These are phyloP conservation scores for Curvularia sp. DNA, from an alignment of 2,329 filamentous ascomycete genomes.

Conservation along the genomic window DNA sequence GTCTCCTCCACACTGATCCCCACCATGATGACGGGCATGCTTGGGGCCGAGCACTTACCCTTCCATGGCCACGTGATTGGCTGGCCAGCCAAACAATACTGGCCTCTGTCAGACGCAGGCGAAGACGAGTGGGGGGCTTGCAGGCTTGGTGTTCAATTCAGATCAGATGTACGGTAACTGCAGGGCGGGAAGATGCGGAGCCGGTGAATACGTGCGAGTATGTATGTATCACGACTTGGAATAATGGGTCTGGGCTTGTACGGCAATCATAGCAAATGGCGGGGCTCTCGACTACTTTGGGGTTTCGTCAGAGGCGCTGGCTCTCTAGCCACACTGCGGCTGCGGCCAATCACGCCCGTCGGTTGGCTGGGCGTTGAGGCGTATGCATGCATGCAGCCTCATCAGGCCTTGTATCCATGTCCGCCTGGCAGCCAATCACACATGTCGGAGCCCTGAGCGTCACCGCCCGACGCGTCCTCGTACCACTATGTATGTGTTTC, in stretches of 20 bases:
- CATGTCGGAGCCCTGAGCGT: not conserved
- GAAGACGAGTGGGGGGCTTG: not conserved
- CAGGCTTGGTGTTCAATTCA: not conserved
- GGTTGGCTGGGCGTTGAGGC: not conserved
- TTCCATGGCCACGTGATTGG: constrained; percentile 40
- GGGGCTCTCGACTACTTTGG: constrained; percentile 16
- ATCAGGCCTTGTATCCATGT: not conserved
- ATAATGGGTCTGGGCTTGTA: constrained; percentile 1
- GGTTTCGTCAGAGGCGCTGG: constrained; percentile 22
- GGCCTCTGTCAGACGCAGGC: not conserved
- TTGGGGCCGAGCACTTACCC: constrained; percentile 38
- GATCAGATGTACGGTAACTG: not conserved
- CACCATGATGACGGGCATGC: constrained; percentile 19
- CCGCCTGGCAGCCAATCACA: not conserved
- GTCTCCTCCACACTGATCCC: constrained; percentile 12
- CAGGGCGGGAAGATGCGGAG: too few relatives aligned
- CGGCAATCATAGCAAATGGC: constrained; percentile 5
- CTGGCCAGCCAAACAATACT: constrained; percentile 12
- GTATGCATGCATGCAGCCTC: not conserved
- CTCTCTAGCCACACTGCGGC: not conserved
- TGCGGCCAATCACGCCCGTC: constrained; percentile 18
- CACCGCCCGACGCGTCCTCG: not conserved
- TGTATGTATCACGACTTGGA: not conserved
- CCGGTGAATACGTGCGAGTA: not conserved
- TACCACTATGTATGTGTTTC: not conserved